Evolutionary conservation across 805 yeast genomes (phyloP), one percentile per base, ranked within the genome.

Genomic region (Hanseniaspora nectarophila): DNA sequence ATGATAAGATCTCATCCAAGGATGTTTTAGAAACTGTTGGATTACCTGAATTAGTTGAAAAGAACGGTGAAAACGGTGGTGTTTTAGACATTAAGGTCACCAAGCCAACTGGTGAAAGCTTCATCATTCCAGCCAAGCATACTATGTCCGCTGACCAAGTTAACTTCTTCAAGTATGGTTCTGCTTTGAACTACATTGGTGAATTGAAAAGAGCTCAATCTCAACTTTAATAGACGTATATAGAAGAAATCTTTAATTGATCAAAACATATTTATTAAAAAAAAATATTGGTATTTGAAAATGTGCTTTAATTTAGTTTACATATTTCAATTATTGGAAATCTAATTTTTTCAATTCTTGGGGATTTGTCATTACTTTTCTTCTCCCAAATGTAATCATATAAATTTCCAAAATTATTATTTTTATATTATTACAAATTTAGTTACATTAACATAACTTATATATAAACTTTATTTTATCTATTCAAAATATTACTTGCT

Each of bases 121-220:
- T 82, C 58, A 79, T 75, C 52, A 80, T 92, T 57, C 73, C 77
- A 58, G 78, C 92, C 61, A 88, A 81, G 69, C 98, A 92, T 69
- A 90, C 97, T 45, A 89, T 92, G 97, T 88, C 97, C 20, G 79
- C 78, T 66, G 98, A 92, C 69, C 98, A 92, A 73, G 74, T 92
- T 51, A 94, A 85, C 57, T 92, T 90, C 71, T 92, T 92, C 79
- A 88, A 81, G 67, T 96, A 97, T 35, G 98, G 98, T 51, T 85
- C 95, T 52, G 98, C 98, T 31, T 88, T 92, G 64, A 92, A 92
- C 69, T 79, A 78, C 70, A 92, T 92, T 64, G 90, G 94, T 59
- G 74, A 78, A 60, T 67, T 70, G 65, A 69, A 71, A 56, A 70
- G 70, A 62, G 20, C 31, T 8, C 38, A 21, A 31, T 20, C 18